These are phyloP conservation scores for Vaccinium macrocarpon DNA, from an alignment of 148 eudicot genomes.

Conservation along the genomic window DNA sequence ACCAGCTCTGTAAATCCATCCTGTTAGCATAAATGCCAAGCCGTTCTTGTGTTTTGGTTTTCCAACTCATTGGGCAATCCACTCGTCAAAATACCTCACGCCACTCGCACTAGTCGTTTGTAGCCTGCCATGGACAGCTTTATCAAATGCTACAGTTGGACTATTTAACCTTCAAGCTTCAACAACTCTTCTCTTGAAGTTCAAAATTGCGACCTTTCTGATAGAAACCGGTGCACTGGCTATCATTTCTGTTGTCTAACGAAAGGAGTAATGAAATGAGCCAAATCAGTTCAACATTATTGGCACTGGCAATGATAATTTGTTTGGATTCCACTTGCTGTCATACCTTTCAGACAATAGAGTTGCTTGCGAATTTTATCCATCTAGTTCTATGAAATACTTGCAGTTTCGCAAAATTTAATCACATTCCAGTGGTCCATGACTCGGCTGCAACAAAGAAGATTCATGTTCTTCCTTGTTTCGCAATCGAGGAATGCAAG, in stretches of 20 bases:
- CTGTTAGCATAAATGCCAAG: too few species aligned
- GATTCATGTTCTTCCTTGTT: neutral
- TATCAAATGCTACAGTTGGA: too few species aligned
- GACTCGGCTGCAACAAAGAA: neutral
- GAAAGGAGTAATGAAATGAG: neutral
- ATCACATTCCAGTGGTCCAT: neutral
- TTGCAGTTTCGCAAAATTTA: neutral
- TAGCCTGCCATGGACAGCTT: too few species aligned
- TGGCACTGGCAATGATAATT: neutral
- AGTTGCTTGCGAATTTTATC: neutral
- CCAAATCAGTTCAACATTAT: neutral
- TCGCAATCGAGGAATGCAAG: neutral
- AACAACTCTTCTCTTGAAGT: too few species aligned
- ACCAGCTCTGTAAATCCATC: too few species aligned
- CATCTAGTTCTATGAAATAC: neutral
- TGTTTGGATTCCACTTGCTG: neutral
- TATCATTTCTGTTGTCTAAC: neutral
- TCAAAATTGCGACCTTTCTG: too few species aligned
- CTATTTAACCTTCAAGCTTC: too few species aligned
- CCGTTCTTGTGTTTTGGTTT: too few species aligned
- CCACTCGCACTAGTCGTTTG: too few species aligned
- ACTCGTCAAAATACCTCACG: too few species aligned
- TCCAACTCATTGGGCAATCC: too few species aligned
- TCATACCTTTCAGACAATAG: neutral
- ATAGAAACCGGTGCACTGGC: neutral